Conservation (phyloP, 441 rosid species). For the Codiaeum variegatum region DNA sequence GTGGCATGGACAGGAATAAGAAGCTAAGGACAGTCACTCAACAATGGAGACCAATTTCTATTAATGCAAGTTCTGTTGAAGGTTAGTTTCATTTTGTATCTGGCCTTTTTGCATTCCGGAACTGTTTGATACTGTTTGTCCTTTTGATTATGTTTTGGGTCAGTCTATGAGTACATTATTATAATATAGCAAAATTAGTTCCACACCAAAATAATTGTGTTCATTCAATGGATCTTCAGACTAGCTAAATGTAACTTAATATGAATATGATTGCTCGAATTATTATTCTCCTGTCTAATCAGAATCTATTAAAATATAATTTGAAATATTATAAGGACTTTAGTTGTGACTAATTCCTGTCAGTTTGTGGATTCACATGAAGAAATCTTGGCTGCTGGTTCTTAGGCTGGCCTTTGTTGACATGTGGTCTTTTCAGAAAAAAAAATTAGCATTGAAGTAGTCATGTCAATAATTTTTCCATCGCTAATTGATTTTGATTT, state of each 20-base stretch:
- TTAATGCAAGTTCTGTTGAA: conserved; percentile 35
- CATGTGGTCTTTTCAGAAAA: not conserved
- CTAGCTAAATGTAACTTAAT: not conserved
- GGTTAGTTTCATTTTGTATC: conserved; percentile 32
- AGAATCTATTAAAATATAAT: not conserved
- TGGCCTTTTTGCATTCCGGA: not conserved
- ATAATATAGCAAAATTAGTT: not conserved
- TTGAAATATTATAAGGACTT: not conserved
- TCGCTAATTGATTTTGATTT: not conserved
- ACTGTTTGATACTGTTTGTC: not conserved
- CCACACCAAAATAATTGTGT: not conserved
- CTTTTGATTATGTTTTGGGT: not conserved
- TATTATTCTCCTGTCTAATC: not conserved
- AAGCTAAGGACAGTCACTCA: conserved; percentile 35
- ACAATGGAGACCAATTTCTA: conserved; percentile 56
- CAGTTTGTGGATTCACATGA: not conserved
- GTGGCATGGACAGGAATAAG: conserved; percentile 30
- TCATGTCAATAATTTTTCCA: not conserved
- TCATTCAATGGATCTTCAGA: not conserved
- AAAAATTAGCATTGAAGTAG: not conserved
- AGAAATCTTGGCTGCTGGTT: not conserved
- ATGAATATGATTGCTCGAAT: not conserved
- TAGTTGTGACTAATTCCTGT: not conserved
- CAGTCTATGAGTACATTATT: not conserved
- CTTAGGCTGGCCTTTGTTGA: not conserved